Evolutionary conservation across 164 flowering plant species (phyloP), one percentile per base, ranked within the genome.

Genomic region (Sedum album): DNA sequence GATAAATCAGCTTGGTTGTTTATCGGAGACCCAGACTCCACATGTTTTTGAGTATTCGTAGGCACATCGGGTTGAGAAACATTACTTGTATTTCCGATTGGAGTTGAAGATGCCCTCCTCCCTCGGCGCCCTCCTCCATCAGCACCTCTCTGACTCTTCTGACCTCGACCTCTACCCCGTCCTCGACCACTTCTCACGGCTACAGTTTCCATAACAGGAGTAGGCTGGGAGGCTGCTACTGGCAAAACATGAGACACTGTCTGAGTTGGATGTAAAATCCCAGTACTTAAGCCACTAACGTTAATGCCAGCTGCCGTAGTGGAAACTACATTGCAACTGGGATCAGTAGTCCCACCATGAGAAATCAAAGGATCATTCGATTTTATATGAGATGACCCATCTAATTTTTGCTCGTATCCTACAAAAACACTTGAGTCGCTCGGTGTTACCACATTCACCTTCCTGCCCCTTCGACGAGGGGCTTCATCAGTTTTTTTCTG

Each of bases 71-170:
- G 31, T 20, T 11, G 62, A 7, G 62, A 26, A 4, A 57, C 6
- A 5, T 57, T 10, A 13, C 33, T 57, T 28, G 31, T 26, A 57
- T 28, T 57, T 26, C n/a, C 33, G 13, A 30, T 1, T 14, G 62
- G 33, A 57, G 17, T 57, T 4, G 28, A 1, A 28, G 62, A 57
- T 57, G 62, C 31, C 62, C 33, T 57, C 78, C 70, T 82, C 65
- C 86, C 86, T 67, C 86, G 76, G 13, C 88, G 85, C 23, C 78
- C 78, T 2, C 84, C 76, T 21, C 79, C 62, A 66, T 74, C 83
- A 33, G 14, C 76, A 38, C 73, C 79, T 66, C 61, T 68, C 69
- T 70, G 78, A 69, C 73, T 53, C 60, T 77, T 80, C 23, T 80
- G 80, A 51, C 78, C 76, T 68, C 74, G 77, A 21, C 85, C 77